phyloP scores from a whole-genome alignment of 306 rosid species.

The Cucumis cinereus region DNA sequence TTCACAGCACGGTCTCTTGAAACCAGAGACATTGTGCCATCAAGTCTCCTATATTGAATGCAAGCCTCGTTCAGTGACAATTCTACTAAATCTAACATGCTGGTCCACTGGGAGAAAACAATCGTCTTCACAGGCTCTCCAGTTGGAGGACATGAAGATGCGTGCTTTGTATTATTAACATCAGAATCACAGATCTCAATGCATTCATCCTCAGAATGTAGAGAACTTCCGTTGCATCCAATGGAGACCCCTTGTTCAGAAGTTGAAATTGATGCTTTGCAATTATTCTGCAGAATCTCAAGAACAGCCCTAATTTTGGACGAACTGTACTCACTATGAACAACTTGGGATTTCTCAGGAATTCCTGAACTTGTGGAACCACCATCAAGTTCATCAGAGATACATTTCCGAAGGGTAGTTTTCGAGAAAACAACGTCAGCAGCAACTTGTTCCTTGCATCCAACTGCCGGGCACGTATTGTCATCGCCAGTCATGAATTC shows the following conservation, averaged over 20 bases:
- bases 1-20: conserved; percentile 82
- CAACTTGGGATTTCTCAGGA: conserved; percentile 43
- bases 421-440: conserved; percentile 65
- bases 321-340: conserved; percentile 51
- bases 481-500: conserved; percentile 74
- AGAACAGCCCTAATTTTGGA: conserved; percentile 87
- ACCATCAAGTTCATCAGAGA: conserved; percentile 46
- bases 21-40: conserved; percentile 70
- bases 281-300: conserved; percentile 49
- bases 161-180: conserved; percentile 24
- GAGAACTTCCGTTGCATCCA: conserved; percentile 27
- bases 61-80: conserved; percentile 28
- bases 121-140: conserved; percentile 60
- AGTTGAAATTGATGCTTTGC: conserved; percentile 21
- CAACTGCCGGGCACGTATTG: conserved; percentile 57
- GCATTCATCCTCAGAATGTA: conserved; percentile 15
- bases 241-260: conserved; percentile 13
- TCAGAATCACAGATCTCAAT: conserved; percentile 30
- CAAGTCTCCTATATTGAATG: conserved; percentile 74
- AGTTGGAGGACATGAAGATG: conserved; percentile 31
- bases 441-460: conserved; percentile 57
- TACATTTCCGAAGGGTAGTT: conserved; percentile 61
- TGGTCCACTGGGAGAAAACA: conserved; percentile 93
- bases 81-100: conserved; percentile 89
- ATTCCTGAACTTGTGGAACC: conserved; percentile 24